Base-by-base conservation (phyloP, 2,329 filamentous ascomycete genomes). In the Aspergillus ochraceoroseus region DNA sequence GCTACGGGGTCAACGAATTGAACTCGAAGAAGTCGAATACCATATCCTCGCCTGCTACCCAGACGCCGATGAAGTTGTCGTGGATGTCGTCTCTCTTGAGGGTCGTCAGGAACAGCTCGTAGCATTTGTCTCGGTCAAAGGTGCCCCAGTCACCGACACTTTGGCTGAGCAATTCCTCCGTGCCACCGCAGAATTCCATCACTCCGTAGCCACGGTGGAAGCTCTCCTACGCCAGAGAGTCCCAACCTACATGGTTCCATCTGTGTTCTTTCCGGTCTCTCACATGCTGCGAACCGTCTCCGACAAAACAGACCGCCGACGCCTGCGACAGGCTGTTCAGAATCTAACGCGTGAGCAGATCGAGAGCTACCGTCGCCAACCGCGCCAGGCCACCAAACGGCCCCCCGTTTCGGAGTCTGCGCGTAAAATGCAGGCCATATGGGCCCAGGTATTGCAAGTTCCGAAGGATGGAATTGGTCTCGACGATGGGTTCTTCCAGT, bases 21-120 rank as follows among this genome's bases (percentile, higher is more conserved):
- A 62, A 32, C 44, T 57, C 3, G 51, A 44, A 3, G 57, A 59
- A 36, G 41, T 61, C 11, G 57, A 61, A 36, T 19, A 41, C 12
- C 38, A 45, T 12, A 9, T 38, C n/a, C 29, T 11, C 14, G 11
- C 14, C 6, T 27, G 7, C 13, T 17, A 5, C 5, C 20, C 14
- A 14, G 87, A 94, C 58, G 20, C 18, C n/a, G 25, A 13, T 7
- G 37, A 14, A 13, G 27, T 17, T 11, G 35, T 17, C 4, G 35
- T 17, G 18, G 19, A 23, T 22, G 18, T 22, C 20, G 19, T 37
- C 14, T 13, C 6, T 15, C 4, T 27, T 4, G 15, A 15, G 3
- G 11, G n/a, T 32, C 11, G 5, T 15, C 9, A 19, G 5, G 12
- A 12, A 13, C 11, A 12, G 2, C 11, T 20, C 30, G 9, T n/a